phyloP scores from a whole-genome alignment of 805 yeast genomes.

The Candida corydali region DNA sequence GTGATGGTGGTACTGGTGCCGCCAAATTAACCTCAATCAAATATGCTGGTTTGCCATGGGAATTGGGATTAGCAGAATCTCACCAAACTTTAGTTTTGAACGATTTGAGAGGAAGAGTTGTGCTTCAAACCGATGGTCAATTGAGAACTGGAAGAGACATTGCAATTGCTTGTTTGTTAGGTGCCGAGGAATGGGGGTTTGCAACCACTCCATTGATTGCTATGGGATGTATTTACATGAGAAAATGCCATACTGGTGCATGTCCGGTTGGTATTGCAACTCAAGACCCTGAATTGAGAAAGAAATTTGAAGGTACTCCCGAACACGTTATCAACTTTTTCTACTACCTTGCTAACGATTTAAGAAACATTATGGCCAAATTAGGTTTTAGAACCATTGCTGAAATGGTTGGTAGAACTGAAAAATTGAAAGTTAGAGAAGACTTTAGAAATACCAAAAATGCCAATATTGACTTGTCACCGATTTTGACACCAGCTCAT shows the following conservation, averaged over 20 bases:
- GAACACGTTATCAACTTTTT: conserved; percentile 98
- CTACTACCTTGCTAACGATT: conserved; percentile 89
- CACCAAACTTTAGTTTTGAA: conserved; percentile 95
- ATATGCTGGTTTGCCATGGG: conserved; percentile 99
- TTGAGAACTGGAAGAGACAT: conserved; percentile 95
- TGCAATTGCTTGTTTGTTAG: conserved; percentile 91
- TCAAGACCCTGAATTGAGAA: conserved; percentile 90
- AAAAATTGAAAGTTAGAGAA: conserved; percentile 79
- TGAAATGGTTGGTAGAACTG: conserved; percentile 98
- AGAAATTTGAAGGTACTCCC: conserved; percentile 93
- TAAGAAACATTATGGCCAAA: conserved; percentile 88
- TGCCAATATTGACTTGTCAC: conserved; percentile 85
- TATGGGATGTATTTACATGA: conserved; percentile 95
- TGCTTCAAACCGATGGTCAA: conserved; percentile 98
- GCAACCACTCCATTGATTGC: conserved; percentile 97
- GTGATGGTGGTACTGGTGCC: conserved; percentile 99
- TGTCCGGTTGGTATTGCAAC: conserved; percentile 99
- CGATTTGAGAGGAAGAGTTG: conserved; percentile 92
- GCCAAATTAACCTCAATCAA: conserved; percentile 96
- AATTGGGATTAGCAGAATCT: conserved; percentile 94
- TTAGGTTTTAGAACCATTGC: conserved; percentile 93
- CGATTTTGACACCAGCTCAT: conserved; percentile 95
- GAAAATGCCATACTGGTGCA: conserved; percentile 80
- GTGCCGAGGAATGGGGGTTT: conserved; percentile 98
- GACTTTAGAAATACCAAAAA: conserved; percentile 85